Percentiles rank a stretch among this genome's conserved stretches.
Conservation (phyloP, 1,284 basidiomycete species). For the Stygiomarasmius scandens region DNA sequence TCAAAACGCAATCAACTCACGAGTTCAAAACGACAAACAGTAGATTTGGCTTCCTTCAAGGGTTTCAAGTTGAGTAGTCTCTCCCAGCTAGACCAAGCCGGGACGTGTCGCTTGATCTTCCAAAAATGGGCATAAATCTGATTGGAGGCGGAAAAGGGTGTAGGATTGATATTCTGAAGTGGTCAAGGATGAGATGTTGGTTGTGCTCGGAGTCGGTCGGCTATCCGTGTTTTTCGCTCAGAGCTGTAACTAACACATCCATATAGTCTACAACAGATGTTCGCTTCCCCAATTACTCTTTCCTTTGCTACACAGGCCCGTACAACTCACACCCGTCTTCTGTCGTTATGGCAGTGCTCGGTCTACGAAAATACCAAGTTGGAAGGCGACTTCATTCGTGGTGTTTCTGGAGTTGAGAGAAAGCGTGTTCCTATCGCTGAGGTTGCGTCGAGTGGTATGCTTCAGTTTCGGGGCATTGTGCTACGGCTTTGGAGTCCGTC, state of each 20-base stretch:
- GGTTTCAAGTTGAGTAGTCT: no score
- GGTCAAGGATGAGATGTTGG: conserved; percentile 49
- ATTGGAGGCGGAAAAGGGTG: conserved; percentile 35
- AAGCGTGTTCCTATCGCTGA: conserved; percentile 66
- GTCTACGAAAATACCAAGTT: conserved; percentile 58
- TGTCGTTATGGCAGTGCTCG: conserved; percentile 58
- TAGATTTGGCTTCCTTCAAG: no score
- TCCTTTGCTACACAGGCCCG: conserved; percentile 52
- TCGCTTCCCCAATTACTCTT: conserved; percentile 61
- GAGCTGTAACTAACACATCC: neutral
- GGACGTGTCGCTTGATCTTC: conserved; percentile 37
- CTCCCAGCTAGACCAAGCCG: no score
- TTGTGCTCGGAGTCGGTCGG: conserved; percentile 47
- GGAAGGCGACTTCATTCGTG: conserved; percentile 55
- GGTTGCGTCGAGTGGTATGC: conserved; percentile 20
- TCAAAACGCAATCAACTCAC: no score
- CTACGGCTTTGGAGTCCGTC: conserved; percentile 47
- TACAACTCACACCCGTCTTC: conserved; percentile 52
- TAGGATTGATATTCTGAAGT: conserved; percentile 46
- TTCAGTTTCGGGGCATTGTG: conserved; percentile 49
- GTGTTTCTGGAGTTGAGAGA: conserved; percentile 60
- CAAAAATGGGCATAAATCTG: conserved; percentile 33
- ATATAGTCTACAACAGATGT: conserved; percentile 44
- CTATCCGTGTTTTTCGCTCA: neutral
- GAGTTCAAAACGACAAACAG: no score